Percentiles rank a stretch among this genome's conserved stretches.
These are phyloP conservation scores for Acacia crassicarpa DNA, from an alignment of 306 rosid species.

Conservation along the genomic window DNA sequence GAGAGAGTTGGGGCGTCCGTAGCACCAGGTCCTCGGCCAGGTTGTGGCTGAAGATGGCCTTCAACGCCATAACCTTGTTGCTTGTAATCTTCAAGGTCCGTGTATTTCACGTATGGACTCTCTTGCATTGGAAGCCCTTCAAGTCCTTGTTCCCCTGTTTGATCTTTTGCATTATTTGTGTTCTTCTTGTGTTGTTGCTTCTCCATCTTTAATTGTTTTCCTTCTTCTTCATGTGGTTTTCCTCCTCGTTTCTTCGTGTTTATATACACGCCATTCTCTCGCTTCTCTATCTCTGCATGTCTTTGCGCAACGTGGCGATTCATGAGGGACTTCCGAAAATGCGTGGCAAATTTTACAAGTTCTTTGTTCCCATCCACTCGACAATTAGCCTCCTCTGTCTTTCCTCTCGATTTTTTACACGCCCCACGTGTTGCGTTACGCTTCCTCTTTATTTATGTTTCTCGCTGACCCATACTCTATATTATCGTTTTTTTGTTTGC, in stretches of 20 bases:
- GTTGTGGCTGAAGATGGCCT: conserved; percentile 66
- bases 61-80: conserved; percentile 66
- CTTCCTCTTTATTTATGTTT: not conserved
- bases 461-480: not conserved
- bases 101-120: conserved; percentile 68
- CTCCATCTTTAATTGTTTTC: conserved; percentile 31
- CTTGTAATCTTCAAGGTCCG: conserved; percentile 83
- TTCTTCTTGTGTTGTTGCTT: not conserved
- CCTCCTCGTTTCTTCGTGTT: not conserved
- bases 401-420: not conserved
- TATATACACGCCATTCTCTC: not conserved
- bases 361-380: not conserved
- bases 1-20: conserved; percentile 84
- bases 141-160: conserved; percentile 19
- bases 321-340: not conserved
- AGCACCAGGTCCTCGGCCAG: conserved; percentile 69
- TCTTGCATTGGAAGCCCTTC: conserved; percentile 66
- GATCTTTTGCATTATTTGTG: conserved; percentile 4
- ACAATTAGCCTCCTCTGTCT: not conserved
- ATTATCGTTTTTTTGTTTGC: not conserved
- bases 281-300: not conserved
- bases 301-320: conserved; percentile 27
- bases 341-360: conserved; percentile 15
- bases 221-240: not conserved
- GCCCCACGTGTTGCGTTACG: conserved; percentile 7